phyloP scores from a whole-genome alignment of 176 grass and related monocot genomes.

The Carex littledalei region DNA sequence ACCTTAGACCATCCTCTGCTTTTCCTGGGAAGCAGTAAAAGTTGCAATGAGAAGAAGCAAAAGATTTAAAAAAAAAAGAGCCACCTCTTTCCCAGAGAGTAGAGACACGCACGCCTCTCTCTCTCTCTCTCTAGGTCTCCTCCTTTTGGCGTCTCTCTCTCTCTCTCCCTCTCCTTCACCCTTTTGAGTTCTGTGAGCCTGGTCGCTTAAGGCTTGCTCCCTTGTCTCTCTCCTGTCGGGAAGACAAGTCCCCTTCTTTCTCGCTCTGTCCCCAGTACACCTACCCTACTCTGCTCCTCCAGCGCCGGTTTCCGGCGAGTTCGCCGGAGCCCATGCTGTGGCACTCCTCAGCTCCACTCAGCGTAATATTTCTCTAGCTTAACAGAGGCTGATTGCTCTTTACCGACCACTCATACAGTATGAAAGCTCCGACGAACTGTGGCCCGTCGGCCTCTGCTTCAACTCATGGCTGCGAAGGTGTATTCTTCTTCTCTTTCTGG shows the following conservation, averaged over 20 bases:
- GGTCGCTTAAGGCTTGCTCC: conserved; percentile 10
- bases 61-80: conserved; percentile 26
- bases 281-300: neutral
- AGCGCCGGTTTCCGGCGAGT: neutral
- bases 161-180: neutral
- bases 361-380: neutral
- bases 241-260: neutral
- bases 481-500: neutral
- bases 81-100: conserved; percentile 11
- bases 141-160: conserved; percentile 11
- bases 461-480: conserved; percentile 38
- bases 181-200: conserved; percentile 11
- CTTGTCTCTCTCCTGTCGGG: conserved; percentile 39
- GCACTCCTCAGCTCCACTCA: neutral
- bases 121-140: conserved; percentile 6
- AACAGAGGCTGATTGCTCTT: neutral
- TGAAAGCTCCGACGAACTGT: conserved; percentile 12
- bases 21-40: conserved; percentile 18
- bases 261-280: neutral
- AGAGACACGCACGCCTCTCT: conserved; percentile 23
- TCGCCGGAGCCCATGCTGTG: neutral
- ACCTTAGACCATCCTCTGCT: neutral
- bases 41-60: neutral
- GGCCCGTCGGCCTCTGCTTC: neutral
- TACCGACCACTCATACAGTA: neutral